Base-by-base conservation (phyloP, 1,284 basidiomycete species). In the Leccinum solheimii region DNA sequence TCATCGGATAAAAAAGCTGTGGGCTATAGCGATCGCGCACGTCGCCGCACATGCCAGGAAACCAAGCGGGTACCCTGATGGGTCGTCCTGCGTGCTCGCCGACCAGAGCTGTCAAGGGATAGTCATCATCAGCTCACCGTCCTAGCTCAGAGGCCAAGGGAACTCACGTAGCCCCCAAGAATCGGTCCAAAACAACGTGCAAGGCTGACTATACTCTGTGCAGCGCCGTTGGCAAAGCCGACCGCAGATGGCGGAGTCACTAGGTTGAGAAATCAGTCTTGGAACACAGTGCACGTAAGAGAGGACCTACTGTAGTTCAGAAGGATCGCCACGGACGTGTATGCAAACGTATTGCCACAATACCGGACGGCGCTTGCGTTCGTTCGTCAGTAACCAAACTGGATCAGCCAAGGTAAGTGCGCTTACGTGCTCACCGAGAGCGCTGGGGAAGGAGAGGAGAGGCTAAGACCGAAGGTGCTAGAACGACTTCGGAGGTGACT, bases 171-270 rank as follows among this genome's bases (percentile, higher is more conserved):
- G 51, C 90, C 90, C 54, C 90, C 90, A n/a, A 92, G 78, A 45
- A 92, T 83, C 40, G 91, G 91, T 16, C 91, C 91, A 36, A 88
- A 68, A 73, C 90, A 92, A 43, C 91, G 84, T 19, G 90, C 90
- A 34, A 93, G 83, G 70, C 90, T 91, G 66, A 91, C 91, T 45
- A 92, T 91, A 71, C 90, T 92, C 73, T 93, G 91, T 0, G 90
- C 91, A 45, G 90, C 84, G 19, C 91, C 91, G 68, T 93, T 93
- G 3, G 91, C 88, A 63, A 87, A 85, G 16, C 90, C 89, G 27
- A 93, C 83, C 16, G 88, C 82, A 59, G 81, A 81, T 6, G 91
- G 91, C 9, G 91, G 91, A 1, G 91, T 91, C 89, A 92, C 91
- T 92, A 27, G 5, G 60, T 34, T 53, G 14, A 14, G 27, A 45